Conservation (phyloP, 1,139 yeast genomes). For the Meyerozyma elateridarum region DNA sequence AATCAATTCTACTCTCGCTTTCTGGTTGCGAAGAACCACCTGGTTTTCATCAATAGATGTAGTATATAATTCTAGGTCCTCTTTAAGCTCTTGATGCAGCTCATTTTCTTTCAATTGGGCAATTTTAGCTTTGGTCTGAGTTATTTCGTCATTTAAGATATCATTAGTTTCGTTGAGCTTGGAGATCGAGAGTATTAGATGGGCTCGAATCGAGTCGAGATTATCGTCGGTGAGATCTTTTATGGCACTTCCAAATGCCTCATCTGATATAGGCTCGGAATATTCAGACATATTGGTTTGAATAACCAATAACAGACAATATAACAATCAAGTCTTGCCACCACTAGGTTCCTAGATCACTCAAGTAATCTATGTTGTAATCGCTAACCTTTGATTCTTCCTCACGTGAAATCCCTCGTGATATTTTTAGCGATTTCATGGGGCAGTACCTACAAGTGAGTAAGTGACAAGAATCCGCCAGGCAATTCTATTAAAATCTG, state of each 20-base stretch:
- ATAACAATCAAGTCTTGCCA: background rate
- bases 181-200: constrained; percentile 22
- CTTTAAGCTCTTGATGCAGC: constrained; percentile 11
- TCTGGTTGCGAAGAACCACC: constrained; percentile 27
- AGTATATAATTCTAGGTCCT: constrained; percentile 24
- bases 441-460: too few species aligned
- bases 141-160: constrained; percentile 25
- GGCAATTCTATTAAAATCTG: too few species aligned
- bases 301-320: background rate
- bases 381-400: too few species aligned
- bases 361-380: too few species aligned
- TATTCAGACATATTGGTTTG: constrained; percentile 14
- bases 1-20: constrained; percentile 18
- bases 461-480: too few species aligned
- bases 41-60: constrained; percentile 33
- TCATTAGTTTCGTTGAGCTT: constrained; percentile 32
- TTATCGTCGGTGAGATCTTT: constrained; percentile 30
- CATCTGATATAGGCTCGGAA: constrained; percentile 23
- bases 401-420: too few species aligned
- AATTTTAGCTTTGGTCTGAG: constrained; percentile 10
- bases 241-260: constrained; percentile 27
- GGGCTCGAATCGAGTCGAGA: constrained; percentile 19
- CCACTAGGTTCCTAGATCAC: constrained; percentile 3
- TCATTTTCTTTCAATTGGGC: constrained; percentile 9
- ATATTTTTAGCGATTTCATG: too few species aligned